These are phyloP conservation scores for Leishmania amazonensis DNA, from an alignment of 208 protist genomes.

Conservation along the genomic window DNA sequence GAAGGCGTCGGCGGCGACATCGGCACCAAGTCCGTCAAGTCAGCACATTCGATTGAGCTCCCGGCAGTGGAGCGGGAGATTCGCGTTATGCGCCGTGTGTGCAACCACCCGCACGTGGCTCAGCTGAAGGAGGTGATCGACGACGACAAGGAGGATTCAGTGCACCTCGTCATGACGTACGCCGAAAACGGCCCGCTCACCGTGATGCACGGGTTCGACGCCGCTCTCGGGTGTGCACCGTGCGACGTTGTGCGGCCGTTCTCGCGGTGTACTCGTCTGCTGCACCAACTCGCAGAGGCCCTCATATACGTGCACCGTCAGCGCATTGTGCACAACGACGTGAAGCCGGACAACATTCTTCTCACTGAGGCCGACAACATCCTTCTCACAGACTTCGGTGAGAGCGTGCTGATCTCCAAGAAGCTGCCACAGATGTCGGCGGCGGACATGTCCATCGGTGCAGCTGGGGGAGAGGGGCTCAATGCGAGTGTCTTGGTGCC, in stretches of 20 bases:
- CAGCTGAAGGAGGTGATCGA: conserved; percentile 95
- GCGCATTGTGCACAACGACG: conserved; percentile 85
- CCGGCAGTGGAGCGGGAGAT: conserved; percentile 89
- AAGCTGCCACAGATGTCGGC: not conserved
- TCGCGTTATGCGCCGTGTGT: conserved; percentile 93
- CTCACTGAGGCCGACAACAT: conserved; percentile 64
- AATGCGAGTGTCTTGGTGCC: conserved; percentile 24
- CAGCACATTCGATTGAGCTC: conserved; percentile 12
- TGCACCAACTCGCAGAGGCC: conserved; percentile 63
- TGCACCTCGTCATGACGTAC: conserved; percentile 78
- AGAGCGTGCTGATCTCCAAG: conserved; percentile 46
- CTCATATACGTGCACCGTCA: conserved; percentile 73
- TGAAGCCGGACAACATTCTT: conserved; percentile 90
- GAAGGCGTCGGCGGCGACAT: not conserved
- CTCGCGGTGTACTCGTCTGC: conserved; percentile 29
- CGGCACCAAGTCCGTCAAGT: not conserved
- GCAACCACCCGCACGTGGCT: conserved; percentile 90
- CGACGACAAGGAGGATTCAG: conserved; percentile 82
- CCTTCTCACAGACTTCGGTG: conserved; percentile 86
- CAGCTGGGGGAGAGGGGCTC: not conserved
- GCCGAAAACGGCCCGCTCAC: conserved; percentile 41
- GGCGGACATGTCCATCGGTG: not conserved
- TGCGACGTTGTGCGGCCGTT: conserved; percentile 50
- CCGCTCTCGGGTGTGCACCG: conserved; percentile 3
- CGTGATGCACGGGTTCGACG: conserved; percentile 37